Percentiles rank a stretch among this genome's conserved stretches.
phyloP scores from a whole-genome alignment of 129 eudicot genomes.

The Scalesia atractyloides region DNA sequence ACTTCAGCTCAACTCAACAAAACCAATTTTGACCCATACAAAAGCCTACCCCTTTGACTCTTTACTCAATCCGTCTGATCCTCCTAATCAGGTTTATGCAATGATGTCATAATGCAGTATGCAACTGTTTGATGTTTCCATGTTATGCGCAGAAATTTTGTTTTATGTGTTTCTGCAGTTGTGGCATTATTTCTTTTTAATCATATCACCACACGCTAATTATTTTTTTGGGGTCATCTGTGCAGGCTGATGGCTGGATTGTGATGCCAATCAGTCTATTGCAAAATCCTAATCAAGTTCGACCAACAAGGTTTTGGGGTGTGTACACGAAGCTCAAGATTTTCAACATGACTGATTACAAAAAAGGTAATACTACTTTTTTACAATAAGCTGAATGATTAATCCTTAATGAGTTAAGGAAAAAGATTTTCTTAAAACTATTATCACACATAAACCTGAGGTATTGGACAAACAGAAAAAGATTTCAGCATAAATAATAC shows the following conservation, averaged over 20 bases:
- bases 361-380: conserved; percentile 59
- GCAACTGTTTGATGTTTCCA: conserved; percentile 5
- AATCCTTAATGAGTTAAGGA: not conserved
- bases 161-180: conserved; percentile 1
- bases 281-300: conserved; percentile 85
- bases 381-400: conserved; percentile 20
- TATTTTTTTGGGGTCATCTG: conserved; percentile 6
- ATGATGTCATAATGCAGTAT: conserved; percentile 8
- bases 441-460: conserved; percentile 6
- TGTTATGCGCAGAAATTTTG: not conserved
- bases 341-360: conserved; percentile 90
- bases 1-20: not conserved
- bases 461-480: not conserved
- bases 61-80: not conserved
- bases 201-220: conserved; percentile 7
- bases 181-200: not conserved
- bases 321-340: conserved; percentile 97
- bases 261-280: conserved; percentile 76
- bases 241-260: conserved; percentile 99
- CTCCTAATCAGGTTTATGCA: not conserved
- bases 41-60: not conserved
- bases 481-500: not conserved
- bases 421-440: not conserved
- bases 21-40: not conserved
- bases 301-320: conserved; percentile 99